These are phyloP conservation scores for Coniochaeta sp. DNA, from an alignment of 2,329 filamentous ascomycete genomes.

Conservation along the genomic window DNA sequence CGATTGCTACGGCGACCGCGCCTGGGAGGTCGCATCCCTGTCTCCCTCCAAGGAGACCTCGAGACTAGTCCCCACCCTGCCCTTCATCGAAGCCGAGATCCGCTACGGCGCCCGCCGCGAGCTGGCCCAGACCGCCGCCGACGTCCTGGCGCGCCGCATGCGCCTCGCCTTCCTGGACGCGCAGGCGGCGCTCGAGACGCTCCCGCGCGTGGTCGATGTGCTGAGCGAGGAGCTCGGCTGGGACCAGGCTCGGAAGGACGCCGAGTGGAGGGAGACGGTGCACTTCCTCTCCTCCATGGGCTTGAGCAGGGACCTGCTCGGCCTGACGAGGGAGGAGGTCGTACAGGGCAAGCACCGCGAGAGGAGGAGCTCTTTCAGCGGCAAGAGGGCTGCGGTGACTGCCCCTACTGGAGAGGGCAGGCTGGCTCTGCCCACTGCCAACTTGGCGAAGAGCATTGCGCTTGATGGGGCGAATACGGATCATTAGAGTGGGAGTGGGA, in stretches of 20 bases:
- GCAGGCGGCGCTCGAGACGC: slow-evolving; percentile 59
- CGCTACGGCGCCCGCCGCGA: slow-evolving; percentile 65
- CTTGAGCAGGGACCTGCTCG: slow-evolving; percentile 19
- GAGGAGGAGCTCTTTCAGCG: background rate
- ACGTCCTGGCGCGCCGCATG: slow-evolving; percentile 63
- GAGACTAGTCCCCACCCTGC: slow-evolving; percentile 58
- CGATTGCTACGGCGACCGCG: slow-evolving; percentile 58
- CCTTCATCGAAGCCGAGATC: slow-evolving; percentile 68
- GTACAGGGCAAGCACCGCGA: slow-evolving; percentile 3
- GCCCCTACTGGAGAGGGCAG: background rate
- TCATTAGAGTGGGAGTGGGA: background rate
- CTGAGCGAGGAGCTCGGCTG: slow-evolving; percentile 65
- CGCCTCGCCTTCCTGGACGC: slow-evolving; percentile 71
- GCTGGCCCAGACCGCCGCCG: slow-evolving; percentile 64
- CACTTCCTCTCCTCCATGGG: slow-evolving; percentile 38
- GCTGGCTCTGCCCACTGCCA: background rate
- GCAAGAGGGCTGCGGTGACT: background rate
- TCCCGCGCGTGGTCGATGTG: slow-evolving; percentile 63
- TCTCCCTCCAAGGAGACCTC: slow-evolving; percentile 37
- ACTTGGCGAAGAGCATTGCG: slow-evolving; percentile 1
- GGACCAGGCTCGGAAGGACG: slow-evolving; percentile 49
- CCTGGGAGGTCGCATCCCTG: slow-evolving; percentile 55
- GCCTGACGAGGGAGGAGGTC: slow-evolving; percentile 21
- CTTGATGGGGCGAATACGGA: background rate
- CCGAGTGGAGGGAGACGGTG: slow-evolving; percentile 42